Evolutionary conservation across 352 stramenopile genomes (phyloP).

Genomic region (Phytophthora gonapodyides): DNA sequence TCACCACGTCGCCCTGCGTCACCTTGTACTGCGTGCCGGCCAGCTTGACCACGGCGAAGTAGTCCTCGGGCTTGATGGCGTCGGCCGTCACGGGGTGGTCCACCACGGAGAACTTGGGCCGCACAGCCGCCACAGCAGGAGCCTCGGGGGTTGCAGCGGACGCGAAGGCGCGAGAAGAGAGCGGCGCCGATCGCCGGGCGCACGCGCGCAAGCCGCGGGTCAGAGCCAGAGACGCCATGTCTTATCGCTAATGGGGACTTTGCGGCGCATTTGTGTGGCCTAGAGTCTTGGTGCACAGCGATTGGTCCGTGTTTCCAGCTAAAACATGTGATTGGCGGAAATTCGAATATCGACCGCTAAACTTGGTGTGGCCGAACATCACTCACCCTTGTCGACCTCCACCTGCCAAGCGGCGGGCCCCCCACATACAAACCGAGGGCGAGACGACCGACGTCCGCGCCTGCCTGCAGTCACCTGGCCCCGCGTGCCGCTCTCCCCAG

Average conservation of each 20-base stretch:
- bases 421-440: conserved; percentile 16
- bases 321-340: conserved; percentile 21
- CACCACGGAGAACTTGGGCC: conserved; percentile 72
- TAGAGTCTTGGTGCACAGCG: conserved; percentile 8
- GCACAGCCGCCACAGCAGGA: conserved; percentile 1
- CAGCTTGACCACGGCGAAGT: conserved; percentile 87
- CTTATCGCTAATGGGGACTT: background rate
- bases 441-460: conserved; percentile 1
- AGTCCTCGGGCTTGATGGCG: conserved; percentile 68
- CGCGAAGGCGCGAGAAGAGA: conserved; percentile 26
- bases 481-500: conserved; percentile 1
- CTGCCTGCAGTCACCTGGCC: background rate
- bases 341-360: background rate
- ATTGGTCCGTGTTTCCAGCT: conserved; percentile 10
- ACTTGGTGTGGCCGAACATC: conserved; percentile 24
- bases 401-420: conserved; percentile 14
- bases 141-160: conserved; percentile 21
- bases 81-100: conserved; percentile 76
- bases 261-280: conserved; percentile 27
- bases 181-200: conserved; percentile 14
- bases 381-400: background rate
- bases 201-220: conserved; percentile 30
- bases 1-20: conserved; percentile 81
- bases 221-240: conserved; percentile 34
- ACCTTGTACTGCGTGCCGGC: conserved; percentile 89